Evolutionary conservation across 768 basidiomycete genomes (phyloP).

Genomic region (Suillus luteus): DNA sequence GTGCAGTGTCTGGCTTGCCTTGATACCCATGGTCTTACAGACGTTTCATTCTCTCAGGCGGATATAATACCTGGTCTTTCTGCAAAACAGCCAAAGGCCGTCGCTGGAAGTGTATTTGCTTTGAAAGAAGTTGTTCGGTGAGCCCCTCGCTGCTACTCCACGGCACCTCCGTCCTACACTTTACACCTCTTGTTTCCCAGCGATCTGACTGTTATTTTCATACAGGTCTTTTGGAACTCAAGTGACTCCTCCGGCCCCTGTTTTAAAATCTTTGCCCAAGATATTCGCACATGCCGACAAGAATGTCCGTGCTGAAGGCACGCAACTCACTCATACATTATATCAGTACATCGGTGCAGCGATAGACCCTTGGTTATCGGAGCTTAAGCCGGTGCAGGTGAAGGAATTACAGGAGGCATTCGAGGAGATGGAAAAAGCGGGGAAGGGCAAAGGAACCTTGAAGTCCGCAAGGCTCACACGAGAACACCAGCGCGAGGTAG

Average conservation of each 20-base stretch:
- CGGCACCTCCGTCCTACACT: not conserved
- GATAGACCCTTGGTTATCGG: slow-evolving; percentile 81
- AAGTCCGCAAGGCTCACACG: slow-evolving; percentile 82
- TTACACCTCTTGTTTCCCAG: not conserved
- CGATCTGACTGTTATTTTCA: slow-evolving; percentile 8
- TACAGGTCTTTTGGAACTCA: slow-evolving; percentile 78
- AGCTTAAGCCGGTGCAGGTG: slow-evolving; percentile 95
- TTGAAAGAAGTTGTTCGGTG: slow-evolving; percentile 87
- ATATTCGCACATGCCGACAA: slow-evolving; percentile 96
- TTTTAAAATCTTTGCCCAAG: slow-evolving; percentile 88
- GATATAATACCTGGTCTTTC: slow-evolving; percentile 83
- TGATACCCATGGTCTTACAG: slow-evolving; percentile 25
- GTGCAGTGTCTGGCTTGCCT: slow-evolving; percentile 43
- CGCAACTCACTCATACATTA: slow-evolving; percentile 66
- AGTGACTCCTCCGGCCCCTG: slow-evolving; percentile 68
- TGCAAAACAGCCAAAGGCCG: slow-evolving; percentile 94
- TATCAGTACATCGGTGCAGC: slow-evolving; percentile 87
- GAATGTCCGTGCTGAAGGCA: slow-evolving; percentile 91
- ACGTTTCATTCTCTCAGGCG: slow-evolving; percentile 44
- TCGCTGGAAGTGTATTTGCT: slow-evolving; percentile 74
- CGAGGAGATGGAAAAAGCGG: slow-evolving; percentile 79
- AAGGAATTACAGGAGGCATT: slow-evolving; percentile 94
- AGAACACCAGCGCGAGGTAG: slow-evolving; percentile 72
- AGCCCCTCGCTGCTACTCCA: slow-evolving; percentile 29
- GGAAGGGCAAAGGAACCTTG: slow-evolving; percentile 79